phyloP scores from a whole-genome alignment of 23 red algal species.

The Chondrus crispus region DNA sequence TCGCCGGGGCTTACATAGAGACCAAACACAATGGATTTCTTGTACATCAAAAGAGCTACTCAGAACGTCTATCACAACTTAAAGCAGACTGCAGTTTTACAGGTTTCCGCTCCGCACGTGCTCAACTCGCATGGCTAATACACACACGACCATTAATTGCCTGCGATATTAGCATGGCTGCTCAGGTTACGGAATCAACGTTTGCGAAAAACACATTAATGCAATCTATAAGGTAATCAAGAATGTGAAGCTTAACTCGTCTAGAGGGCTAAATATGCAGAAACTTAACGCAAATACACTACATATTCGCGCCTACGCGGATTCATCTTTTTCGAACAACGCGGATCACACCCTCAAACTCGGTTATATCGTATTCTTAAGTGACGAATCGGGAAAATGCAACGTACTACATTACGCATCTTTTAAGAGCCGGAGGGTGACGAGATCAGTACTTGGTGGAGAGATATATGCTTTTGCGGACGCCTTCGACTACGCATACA shows the following conservation, averaged over 20 bases:
- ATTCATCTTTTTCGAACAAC: neutral
- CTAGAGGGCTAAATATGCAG: neutral
- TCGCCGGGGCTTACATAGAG: constrained; percentile 11
- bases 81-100: neutral
- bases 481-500: neutral
- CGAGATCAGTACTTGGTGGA: neutral
- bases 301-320: neutral
- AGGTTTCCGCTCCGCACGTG: neutral
- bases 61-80: neutral
- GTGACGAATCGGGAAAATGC: neutral
- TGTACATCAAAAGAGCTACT: constrained; percentile 9
- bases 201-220: neutral
- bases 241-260: neutral
- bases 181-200: constrained; percentile 3
- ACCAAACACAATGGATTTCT: neutral
- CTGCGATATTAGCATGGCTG: neutral
- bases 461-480: constrained; percentile 33
- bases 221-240: neutral
- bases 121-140: constrained; percentile 17
- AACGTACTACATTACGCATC: neutral
- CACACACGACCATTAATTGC: neutral
- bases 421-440: neutral
- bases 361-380: constrained; percentile 1
- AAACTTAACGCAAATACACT: neutral
- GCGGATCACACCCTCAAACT: neutral